Percentiles rank a stretch among this genome's conserved stretches.
Evolutionary conservation across 768 basidiomycete genomes (phyloP).

Genomic region (Baorangia bicolor): DNA sequence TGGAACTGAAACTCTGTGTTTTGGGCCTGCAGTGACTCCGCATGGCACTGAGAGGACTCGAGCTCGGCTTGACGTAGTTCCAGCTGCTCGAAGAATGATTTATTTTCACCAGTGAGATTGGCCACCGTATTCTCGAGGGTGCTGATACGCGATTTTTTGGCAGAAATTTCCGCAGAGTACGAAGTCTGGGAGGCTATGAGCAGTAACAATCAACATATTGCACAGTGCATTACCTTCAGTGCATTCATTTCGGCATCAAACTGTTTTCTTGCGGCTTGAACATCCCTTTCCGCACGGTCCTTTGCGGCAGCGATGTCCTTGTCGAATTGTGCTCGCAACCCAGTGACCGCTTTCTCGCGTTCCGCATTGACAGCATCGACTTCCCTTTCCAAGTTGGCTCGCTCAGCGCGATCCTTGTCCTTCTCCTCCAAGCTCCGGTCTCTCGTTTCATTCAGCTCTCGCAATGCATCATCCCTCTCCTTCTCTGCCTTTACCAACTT

Average conservation of each 20-base stretch:
- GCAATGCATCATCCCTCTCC: slow-evolving; percentile 77
- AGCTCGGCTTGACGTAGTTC: slow-evolving; percentile 88
- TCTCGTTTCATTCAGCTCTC: slow-evolving; percentile 50
- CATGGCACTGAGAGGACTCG: slow-evolving; percentile 76
- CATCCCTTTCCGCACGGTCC: slow-evolving; percentile 77
- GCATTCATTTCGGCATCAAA: slow-evolving; percentile 75
- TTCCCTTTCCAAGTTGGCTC: slow-evolving; percentile 57
- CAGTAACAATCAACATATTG: slow-evolving; percentile 4
- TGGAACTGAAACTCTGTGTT: slow-evolving; percentile 86
- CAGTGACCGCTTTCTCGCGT: slow-evolving; percentile 59
- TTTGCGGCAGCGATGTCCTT: slow-evolving; percentile 59
- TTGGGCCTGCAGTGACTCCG: slow-evolving; percentile 73
- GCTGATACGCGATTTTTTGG: slow-evolving; percentile 60
- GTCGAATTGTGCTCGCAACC: slow-evolving; percentile 67
- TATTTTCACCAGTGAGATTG: slow-evolving; percentile 71
- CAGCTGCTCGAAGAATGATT: slow-evolving; percentile 77
- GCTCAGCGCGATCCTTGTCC: slow-evolving; percentile 46
- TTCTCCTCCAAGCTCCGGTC: slow-evolving; percentile 54
- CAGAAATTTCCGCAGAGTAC: slow-evolving; percentile 64
- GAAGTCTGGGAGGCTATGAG: slow-evolving; percentile 47
- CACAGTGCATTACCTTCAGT: slow-evolving; percentile 53
- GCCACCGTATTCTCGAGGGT: slow-evolving; percentile 71
- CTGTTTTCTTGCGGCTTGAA: slow-evolving; percentile 60
- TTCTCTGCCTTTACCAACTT: slow-evolving; percentile 97
- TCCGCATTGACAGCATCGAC: slow-evolving; percentile 59